Base-by-base conservation (phyloP, 2,329 filamentous ascomycete genomes). In the Bipolaris oryzae region DNA sequence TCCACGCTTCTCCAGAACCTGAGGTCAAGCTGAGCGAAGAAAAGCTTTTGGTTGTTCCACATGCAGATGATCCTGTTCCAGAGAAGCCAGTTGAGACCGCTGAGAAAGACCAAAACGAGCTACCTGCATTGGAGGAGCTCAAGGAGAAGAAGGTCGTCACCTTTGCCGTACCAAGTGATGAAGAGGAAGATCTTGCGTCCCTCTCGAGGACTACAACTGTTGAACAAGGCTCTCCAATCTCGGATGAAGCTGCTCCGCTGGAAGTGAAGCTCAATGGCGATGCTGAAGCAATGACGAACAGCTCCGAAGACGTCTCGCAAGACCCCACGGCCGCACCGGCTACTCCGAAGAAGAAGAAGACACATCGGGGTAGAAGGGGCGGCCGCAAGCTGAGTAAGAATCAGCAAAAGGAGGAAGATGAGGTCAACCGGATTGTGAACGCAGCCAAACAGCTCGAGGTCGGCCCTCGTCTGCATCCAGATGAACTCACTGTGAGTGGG, bases 341-440 rank as follows among this genome's bases (percentile, higher is more conserved):
- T n/a, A 72, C 70, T 10, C 73, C 73, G 1, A 79, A 77, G 65
- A 82, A 82, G 70, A 81, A 80, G 69, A 82, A 81, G 60, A 80
- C 80, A 5, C 80, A 81, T 46, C 71, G 81, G 53, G 81, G 81
- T 21, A 79, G 79, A 58, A 77, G 80, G 16, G 80, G 79, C 23
- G 80, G 80, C 20, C 73, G 74, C 18, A 79, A 78, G 62, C 77
- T 78, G 61, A 80, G 79, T 64, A 78, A 76, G 60, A 77, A 76
- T 53, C 73, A 72, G 55, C 62, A 68, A 51, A 70, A 68, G 42
- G 69, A 78, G 35, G 67, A 76, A 39, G 71, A 74, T 21, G 72
- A 74, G 28, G 69, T 76, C 6, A 73, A 76, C 38, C 65, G 73
- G 64, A 74, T 77, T 57, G 60, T 78, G 51, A 66, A 80, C 64